Percentiles rank a stretch among this genome's conserved stretches.
Conservation (phyloP, 495 filamentous ascomycete genomes). For the Neurospora sp. region DNA sequence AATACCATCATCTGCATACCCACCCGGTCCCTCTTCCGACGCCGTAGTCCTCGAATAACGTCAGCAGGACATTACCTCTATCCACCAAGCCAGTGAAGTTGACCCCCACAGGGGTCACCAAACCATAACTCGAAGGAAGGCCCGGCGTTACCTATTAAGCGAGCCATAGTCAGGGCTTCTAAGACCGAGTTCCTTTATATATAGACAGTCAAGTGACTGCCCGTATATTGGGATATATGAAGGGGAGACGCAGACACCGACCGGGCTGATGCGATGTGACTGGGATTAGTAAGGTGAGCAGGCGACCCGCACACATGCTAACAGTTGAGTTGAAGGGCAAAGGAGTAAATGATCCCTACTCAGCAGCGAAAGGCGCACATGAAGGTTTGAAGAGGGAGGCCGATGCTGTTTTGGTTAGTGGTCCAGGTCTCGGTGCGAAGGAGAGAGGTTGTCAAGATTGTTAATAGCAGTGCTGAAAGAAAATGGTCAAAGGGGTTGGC, state of each 20-base stretch:
- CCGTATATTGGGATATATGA: neutral
- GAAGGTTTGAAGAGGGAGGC: neutral
- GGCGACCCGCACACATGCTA: neutral
- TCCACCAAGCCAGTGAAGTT: neutral
- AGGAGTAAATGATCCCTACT: neutral
- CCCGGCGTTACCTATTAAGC: neutral
- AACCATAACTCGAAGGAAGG: neutral
- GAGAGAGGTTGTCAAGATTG: neutral
- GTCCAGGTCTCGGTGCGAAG: neutral
- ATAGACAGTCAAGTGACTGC: neutral
- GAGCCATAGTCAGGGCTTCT: too few species aligned
- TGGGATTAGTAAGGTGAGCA: neutral
- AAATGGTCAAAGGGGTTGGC: neutral
- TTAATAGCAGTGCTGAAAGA: neutral
- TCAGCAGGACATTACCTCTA: neutral
- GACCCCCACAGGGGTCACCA: neutral
- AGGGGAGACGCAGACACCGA: neutral
- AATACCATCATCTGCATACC: neutral
- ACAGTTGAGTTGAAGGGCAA: neutral
- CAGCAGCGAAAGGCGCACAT: neutral
- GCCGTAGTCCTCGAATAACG: neutral
- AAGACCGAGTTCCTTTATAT: neutral
- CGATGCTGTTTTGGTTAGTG: neutral
- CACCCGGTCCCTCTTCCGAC: neutral
- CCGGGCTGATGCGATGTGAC: neutral